A percentile compares a stretch with the other conserved stretches of the same genome.
phyloP scores from a whole-genome alignment of 768 basidiomycete genomes.

The Trichaptum fuscoviolaceum region DNA sequence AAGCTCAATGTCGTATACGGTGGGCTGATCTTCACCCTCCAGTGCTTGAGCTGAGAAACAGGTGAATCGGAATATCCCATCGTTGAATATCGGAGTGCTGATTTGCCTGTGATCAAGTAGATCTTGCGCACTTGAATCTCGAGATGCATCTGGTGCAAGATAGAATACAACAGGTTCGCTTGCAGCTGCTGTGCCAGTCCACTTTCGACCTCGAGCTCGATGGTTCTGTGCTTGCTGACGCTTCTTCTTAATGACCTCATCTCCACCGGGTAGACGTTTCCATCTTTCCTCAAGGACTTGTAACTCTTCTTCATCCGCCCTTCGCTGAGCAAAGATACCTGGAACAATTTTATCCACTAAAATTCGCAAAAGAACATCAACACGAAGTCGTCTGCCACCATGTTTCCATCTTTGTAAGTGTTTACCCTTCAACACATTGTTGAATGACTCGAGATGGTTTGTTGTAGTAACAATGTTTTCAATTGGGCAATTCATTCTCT shows the following conservation, averaged over 20 bases:
- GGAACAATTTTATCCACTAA: constrained; percentile 20
- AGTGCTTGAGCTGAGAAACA: not conserved
- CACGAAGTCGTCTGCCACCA: constrained; percentile 25
- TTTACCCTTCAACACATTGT: constrained; percentile 28
- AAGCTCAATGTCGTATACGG: not conserved
- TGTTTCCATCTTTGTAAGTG: constrained; percentile 23
- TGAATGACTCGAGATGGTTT: constrained; percentile 38
- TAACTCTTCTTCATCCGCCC: not conserved
- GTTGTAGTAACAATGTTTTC: constrained; percentile 31
- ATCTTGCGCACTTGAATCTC: not conserved
- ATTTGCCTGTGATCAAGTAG: not conserved
- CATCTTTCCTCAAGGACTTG: not conserved
- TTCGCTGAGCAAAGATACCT: constrained; percentile 13
- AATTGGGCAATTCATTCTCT: constrained; percentile 15
- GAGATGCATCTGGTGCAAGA: not conserved
- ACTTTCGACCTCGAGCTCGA: too few relatives aligned
- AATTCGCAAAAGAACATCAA: constrained; percentile 22
- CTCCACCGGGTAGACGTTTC: not conserved
- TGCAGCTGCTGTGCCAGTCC: not conserved
- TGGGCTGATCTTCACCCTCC: not conserved
- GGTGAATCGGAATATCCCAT: not conserved
- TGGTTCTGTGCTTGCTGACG: too few relatives aligned
- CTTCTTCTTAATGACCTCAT: too few relatives aligned
- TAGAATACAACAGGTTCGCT: not conserved
- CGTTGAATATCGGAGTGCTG: not conserved